phyloP scores from a whole-genome alignment of 345 rosid species.

The Syzygium jambos region DNA sequence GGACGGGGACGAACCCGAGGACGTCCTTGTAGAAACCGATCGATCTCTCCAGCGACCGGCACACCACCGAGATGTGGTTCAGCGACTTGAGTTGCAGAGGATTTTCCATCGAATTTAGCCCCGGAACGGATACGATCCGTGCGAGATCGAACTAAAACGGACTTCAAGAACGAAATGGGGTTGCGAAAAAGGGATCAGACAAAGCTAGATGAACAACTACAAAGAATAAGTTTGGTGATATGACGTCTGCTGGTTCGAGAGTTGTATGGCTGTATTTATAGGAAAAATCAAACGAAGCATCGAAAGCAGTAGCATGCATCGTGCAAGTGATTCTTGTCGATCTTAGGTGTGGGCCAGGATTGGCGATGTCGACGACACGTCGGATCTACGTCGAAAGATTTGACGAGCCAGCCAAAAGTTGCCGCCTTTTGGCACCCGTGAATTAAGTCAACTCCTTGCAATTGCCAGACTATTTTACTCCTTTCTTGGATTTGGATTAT shows the following conservation, averaged over 20 bases:
- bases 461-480: neutral
- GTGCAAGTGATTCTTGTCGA: neutral
- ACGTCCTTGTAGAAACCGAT: constrained; percentile 57
- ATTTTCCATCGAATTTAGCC: constrained; percentile 8
- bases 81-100: constrained; percentile 73
- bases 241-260: neutral
- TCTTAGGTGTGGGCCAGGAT: neutral
- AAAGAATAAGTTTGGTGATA: neutral
- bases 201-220: no score
- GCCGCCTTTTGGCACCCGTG: neutral
- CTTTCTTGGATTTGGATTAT: neutral
- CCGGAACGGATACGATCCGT: neutral
- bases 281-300: neutral
- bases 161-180: neutral
- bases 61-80: constrained; percentile 72
- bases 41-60: constrained; percentile 60
- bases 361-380: neutral
- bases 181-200: neutral
- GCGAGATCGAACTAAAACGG: neutral
- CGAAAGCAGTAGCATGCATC: neutral
- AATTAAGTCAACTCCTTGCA: neutral
- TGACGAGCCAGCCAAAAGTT: neutral
- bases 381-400: constrained; percentile 1
- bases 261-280: neutral
- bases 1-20: constrained; percentile 64